Percentiles rank a stretch among this genome's conserved stretches.
Evolutionary conservation across 2,329 filamentous ascomycete species (phyloP).

Genomic region (Didymellaceae sp.): DNA sequence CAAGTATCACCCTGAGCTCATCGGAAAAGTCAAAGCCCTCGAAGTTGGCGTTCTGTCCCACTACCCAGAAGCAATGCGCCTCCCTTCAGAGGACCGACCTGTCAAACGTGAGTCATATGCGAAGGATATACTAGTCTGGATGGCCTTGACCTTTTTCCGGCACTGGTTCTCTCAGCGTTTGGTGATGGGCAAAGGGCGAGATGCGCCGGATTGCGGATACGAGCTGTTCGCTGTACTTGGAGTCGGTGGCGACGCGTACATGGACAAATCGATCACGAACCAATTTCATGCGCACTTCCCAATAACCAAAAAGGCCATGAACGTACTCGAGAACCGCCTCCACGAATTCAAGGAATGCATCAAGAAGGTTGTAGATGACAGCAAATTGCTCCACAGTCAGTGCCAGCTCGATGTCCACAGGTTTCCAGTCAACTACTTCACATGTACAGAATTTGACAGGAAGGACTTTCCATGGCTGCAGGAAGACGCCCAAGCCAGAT

Average conservation of each 20-base stretch:
- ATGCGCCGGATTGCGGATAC: slow-evolving; percentile 54
- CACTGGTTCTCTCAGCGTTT: slow-evolving; percentile 56
- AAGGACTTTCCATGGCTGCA: slow-evolving; percentile 52
- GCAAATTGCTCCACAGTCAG: slow-evolving; percentile 48
- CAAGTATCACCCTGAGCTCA: slow-evolving; percentile 38
- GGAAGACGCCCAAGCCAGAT: slow-evolving; percentile 8
- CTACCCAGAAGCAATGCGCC: slow-evolving; percentile 39
- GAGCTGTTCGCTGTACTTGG: slow-evolving; percentile 53
- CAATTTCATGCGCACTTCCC: slow-evolving; percentile 52
- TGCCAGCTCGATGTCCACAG: slow-evolving; percentile 49
- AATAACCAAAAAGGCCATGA: slow-evolving; percentile 52
- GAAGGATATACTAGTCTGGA: slow-evolving; percentile 60
- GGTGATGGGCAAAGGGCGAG: slow-evolving; percentile 47
- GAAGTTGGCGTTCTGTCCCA: slow-evolving; percentile 32
- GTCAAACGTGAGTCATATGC: slow-evolving; percentile 54
- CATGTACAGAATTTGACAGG: slow-evolving; percentile 51
- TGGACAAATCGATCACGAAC: slow-evolving; percentile 47
- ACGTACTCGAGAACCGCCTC: slow-evolving; percentile 51
- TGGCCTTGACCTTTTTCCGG: slow-evolving; percentile 55
- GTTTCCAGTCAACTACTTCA: slow-evolving; percentile 52
- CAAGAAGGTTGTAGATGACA: slow-evolving; percentile 47
- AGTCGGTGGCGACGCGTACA: slow-evolving; percentile 53
- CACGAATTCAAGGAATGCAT: slow-evolving; percentile 53
- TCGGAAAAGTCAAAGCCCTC: slow-evolving; percentile 36
- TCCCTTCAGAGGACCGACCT: slow-evolving; percentile 35